Evolutionary conservation across 1,284 basidiomycete genomes (phyloP), one percentile per base, ranked within the genome.

Genomic region (Polyporus tsugae): DNA sequence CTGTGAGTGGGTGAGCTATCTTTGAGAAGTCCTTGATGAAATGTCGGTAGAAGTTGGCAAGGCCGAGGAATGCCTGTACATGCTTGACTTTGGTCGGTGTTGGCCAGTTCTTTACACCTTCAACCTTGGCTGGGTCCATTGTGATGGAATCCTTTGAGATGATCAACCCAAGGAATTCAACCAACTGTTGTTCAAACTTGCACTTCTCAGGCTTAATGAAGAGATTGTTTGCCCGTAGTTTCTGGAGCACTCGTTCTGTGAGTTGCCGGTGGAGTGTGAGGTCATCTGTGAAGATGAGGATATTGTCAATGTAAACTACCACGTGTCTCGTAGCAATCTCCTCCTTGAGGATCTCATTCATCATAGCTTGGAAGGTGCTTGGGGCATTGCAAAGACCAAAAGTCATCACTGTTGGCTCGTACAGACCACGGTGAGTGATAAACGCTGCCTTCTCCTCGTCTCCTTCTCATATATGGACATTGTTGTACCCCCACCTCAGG

Each of bases 191-290:
- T 17, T 77, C 64, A 68, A 84, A 85, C 1, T 76, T 62, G 57
- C 82, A 84, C 63, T 85, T 84, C 36, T 78, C 74, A 0, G 75
- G 65, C 60, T 83, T 82, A 0, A 77, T 60, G 25, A 68, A 77
- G 0, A 84, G 76, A 0, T 75, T 76, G 39, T 76, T 39, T 9
- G 76, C 55, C 1, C 72, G 64, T 4, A 84, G 75, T 9, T 73
- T 57, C n/a, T 73, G 29, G 1, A 83, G 68, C 13, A 83, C 80
- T 59, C 74, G 39, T 5, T 60, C 41, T 6, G 77, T 72, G 35
- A 78, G 71, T 9, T 60, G 25, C 2, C 64, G 58, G 49, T 77
- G 73, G 17, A 57, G 35, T 2, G 41, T 41, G 4, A 66, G 35
- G 33, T 49, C 22, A 22, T 42, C n/a, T 2, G 65, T 57, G 39